Percentiles rank a stretch among this genome's conserved stretches.
Evolutionary conservation across 352 stramenopile species (phyloP).

Genomic region (Pythium dissimile): DNA sequence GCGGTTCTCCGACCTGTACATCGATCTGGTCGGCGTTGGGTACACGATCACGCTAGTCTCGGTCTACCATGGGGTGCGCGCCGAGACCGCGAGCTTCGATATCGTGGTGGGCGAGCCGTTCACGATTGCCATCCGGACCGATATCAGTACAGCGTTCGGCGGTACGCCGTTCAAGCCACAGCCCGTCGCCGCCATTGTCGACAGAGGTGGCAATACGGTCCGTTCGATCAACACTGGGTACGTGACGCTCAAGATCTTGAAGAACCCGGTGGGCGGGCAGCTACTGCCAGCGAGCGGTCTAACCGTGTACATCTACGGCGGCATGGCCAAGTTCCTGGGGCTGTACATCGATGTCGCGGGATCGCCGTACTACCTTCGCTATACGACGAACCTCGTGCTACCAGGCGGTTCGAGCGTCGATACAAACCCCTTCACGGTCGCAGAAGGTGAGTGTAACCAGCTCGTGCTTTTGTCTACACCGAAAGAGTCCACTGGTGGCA

Average conservation of each 20-base stretch:
- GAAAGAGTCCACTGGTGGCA: constrained; percentile 44
- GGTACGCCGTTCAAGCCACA: constrained; percentile 75
- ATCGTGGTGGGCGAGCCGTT: constrained; percentile 60
- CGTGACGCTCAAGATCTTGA: constrained; percentile 61
- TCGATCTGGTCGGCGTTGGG: constrained; percentile 53
- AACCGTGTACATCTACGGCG: constrained; percentile 50
- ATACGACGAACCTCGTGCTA: constrained; percentile 58
- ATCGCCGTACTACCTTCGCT: constrained; percentile 71
- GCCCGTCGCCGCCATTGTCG: constrained; percentile 69
- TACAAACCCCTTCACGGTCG: constrained; percentile 80
- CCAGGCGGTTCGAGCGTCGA: constrained; percentile 46
- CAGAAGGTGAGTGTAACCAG: constrained; percentile 42
- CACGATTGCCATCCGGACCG: constrained; percentile 54
- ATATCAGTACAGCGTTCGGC: constrained; percentile 79
- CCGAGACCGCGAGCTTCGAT: constrained; percentile 69
- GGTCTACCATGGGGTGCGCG: constrained; percentile 58
- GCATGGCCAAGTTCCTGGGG: constrained; percentile 55
- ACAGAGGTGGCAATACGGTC: constrained; percentile 74
- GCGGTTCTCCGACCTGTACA: constrained; percentile 64
- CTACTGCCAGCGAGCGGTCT: constrained; percentile 43
- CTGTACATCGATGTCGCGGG: constrained; percentile 75
- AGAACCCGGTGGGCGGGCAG: constrained; percentile 52
- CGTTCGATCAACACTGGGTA: constrained; percentile 37
- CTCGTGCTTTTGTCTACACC: constrained; percentile 47
- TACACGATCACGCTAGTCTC: constrained; percentile 76